Percentiles rank a stretch among this genome's conserved stretches.
These are phyloP conservation scores for Leucosporidium creatinivorum DNA, from an alignment of 768 basidiomycete genomes.

Conservation along the genomic window DNA sequence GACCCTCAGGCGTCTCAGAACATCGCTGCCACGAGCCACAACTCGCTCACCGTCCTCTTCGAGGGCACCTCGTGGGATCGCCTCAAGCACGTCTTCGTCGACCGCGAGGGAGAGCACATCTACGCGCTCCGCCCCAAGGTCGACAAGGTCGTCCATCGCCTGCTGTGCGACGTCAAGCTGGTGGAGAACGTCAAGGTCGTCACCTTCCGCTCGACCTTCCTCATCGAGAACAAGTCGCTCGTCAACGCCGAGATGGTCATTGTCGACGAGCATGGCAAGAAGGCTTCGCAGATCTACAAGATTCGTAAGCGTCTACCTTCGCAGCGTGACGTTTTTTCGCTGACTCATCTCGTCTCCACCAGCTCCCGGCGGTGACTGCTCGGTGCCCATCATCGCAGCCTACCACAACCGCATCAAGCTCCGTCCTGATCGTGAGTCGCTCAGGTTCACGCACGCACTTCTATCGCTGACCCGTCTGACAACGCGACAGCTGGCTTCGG, in stretches of 20 bases:
- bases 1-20: conserved; percentile 36
- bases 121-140: conserved; percentile 77
- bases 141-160: conserved; percentile 62
- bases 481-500: conserved; percentile 75
- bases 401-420: conserved; percentile 71
- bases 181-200: conserved; percentile 89
- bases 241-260: conserved; percentile 88
- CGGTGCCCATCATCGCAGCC: conserved; percentile 84
- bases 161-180: conserved; percentile 82
- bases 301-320: conserved; percentile 50
- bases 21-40: conserved; percentile 55
- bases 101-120: conserved; percentile 83
- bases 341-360: not conserved
- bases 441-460: too few relatives aligned
- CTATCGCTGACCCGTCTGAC: not conserved
- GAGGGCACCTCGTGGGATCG: conserved; percentile 83
- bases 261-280: conserved; percentile 75
- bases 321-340: not conserved
- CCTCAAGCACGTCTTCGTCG: conserved; percentile 78
- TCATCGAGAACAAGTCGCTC: conserved; percentile 80
- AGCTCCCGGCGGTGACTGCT: conserved; percentile 79
- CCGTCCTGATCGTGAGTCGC: conserved; percentile 78
- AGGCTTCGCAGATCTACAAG: conserved; percentile 70
- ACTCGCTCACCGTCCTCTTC: conserved; percentile 77
- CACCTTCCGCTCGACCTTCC: conserved; percentile 84